phyloP scores from a whole-genome alignment of 192 early-diverging fungal species.

The Allomyces arbusculus region DNA sequence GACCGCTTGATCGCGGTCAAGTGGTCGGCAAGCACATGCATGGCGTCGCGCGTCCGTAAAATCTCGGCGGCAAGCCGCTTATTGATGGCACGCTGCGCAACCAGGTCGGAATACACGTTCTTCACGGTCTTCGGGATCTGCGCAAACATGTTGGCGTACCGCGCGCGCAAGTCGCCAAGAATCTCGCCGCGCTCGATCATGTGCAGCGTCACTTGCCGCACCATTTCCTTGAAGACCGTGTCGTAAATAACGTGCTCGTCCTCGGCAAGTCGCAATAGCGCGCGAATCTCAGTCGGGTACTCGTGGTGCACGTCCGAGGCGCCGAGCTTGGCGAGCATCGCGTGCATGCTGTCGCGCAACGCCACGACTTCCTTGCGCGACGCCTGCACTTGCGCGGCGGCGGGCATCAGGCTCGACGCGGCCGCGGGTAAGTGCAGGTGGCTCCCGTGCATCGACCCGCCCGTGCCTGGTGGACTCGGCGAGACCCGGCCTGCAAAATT shows the following conservation, averaged over 20 bases:
- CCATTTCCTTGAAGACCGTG: conserved; percentile 29
- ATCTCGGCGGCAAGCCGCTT: conserved; percentile 28
- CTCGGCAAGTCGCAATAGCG: conserved; percentile 27
- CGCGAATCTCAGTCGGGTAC: conserved; percentile 22
- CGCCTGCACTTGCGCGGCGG: too few relatives aligned
- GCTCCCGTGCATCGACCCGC: background rate
- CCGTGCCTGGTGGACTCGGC: background rate
- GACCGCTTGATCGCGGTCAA: conserved; percentile 29
- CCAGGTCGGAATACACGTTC: conserved; percentile 32
- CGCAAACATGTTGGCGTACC: conserved; percentile 36
- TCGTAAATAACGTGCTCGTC: conserved; percentile 43
- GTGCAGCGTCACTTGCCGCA: conserved; percentile 35
- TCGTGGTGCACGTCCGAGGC: background rate
- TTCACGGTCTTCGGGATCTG: conserved; percentile 30
- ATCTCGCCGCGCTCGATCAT: conserved; percentile 41
- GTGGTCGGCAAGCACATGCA: conserved; percentile 18
- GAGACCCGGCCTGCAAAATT: background rate
- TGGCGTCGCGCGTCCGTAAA: conserved; percentile 21
- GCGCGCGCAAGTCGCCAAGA: conserved; percentile 25
- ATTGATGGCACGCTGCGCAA: conserved; percentile 31
- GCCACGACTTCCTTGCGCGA: background rate
- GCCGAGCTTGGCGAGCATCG: background rate
- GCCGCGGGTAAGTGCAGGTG: background rate
- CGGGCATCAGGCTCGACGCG: background rate
- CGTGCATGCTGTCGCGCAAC: background rate